phyloP scores from a whole-genome alignment of 805 yeast genomes.

The Lipomyces oligophaga region DNA sequence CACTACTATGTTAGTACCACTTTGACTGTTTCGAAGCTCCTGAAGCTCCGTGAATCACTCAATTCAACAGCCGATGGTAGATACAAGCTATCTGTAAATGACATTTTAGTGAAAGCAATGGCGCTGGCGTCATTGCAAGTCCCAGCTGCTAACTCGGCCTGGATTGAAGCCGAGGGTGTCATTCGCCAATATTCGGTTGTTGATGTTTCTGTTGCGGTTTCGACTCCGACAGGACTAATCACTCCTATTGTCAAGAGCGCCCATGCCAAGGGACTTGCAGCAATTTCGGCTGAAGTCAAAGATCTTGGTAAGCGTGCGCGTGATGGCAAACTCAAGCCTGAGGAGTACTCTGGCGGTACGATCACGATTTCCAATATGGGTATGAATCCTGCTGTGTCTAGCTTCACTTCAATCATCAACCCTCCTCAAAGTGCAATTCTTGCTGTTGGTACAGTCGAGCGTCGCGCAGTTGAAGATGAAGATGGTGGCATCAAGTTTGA shows the following conservation, averaged over 20 bases:
- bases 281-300: slow-evolving; percentile 80
- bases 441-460: slow-evolving; percentile 90
- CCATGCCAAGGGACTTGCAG: slow-evolving; percentile 76
- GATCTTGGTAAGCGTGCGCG: slow-evolving; percentile 96
- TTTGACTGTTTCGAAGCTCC: slow-evolving; percentile 80
- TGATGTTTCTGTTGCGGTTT: slow-evolving; percentile 97
- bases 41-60: slow-evolving; percentile 86
- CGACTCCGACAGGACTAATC: slow-evolving; percentile 94
- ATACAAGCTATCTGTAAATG: slow-evolving; percentile 90
- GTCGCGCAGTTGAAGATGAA: slow-evolving; percentile 88
- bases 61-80: slow-evolving; percentile 81
- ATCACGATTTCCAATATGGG: slow-evolving; percentile 98
- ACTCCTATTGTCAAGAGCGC: slow-evolving; percentile 94
- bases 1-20: slow-evolving; percentile 87
- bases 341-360: slow-evolving; percentile 99
- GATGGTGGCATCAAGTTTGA: slow-evolving; percentile 92
- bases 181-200: slow-evolving; percentile 89
- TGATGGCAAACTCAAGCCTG: slow-evolving; percentile 86
- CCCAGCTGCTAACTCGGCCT: slow-evolving; percentile 90
- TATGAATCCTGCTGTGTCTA: slow-evolving; percentile 90
- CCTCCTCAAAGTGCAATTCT: slow-evolving; percentile 95
- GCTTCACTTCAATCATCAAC: slow-evolving; percentile 95
- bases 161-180: slow-evolving; percentile 84
- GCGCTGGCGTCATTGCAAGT: slow-evolving; percentile 86
- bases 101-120: slow-evolving; percentile 88